Base-by-base conservation (phyloP, 1,139 yeast species). In the Diutina siamensis region DNA sequence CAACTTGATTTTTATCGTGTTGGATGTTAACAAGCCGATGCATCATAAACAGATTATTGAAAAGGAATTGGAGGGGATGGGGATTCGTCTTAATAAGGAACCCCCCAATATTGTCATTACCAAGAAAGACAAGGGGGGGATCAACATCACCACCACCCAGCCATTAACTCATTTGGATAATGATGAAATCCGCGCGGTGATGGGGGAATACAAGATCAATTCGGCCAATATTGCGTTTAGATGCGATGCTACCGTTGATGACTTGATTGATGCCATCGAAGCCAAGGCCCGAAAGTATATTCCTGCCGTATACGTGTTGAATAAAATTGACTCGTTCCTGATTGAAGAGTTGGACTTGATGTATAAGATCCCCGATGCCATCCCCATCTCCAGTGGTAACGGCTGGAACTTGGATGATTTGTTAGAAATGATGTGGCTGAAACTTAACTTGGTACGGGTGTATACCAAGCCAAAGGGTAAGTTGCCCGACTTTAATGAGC, bases 381-480 rank as follows among this genome's bases (percentile, higher is more conserved):
- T 92, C 42, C 98, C 98, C 40, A 89, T 92, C 50, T 86, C 96
- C 7, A 83, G 96, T 5, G 97, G 94, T 50, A 77, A 84, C 59
- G 95, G 94, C 52, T 92, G 98, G 98, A 92, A 92, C 60, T 71
- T 94, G 59, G 98, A 92, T 62, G 97, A 89, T 65, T 73, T 92
- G 55, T 71, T 92, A 52, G 95, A 89, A 59, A 72, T 80, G 60
- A 94, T 92, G 97, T 92, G 99, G 99, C 83, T 80, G 45, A 77
- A 83, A 57, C 74, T 92, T 57, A 80, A 85, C 55, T 71, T 92
- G 61, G 97, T 89, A 19, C 78, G 99, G 59, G 97, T 92, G 15
- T 92, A 89, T 65, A 92, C 99, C 9, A 92, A 92, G 61, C 98
- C 98, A 45, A 92, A 88, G 72, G 98, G 98, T 28, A 77, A 73